Conservation (phyloP, 805 yeast species). For the Yarrowia sp. region DNA sequence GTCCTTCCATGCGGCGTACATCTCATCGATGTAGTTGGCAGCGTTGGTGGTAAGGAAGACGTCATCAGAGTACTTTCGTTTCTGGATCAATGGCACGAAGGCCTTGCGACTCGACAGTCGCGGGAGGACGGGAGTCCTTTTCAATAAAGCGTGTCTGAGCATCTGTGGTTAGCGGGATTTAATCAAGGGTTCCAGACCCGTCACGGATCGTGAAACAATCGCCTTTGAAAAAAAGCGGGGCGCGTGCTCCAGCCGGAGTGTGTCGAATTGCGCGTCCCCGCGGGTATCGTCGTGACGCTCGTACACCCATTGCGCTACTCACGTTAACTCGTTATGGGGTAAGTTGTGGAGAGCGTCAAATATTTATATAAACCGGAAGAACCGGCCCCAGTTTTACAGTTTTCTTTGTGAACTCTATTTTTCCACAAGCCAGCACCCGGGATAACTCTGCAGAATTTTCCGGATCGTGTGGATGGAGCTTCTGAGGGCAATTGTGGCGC, state of each 20-base stretch:
- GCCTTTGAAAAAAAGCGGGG: no score
- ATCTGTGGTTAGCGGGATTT: constrained; percentile 25
- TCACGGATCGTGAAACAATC: no score
- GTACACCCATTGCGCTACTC: constrained; percentile 22
- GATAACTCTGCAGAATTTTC: constrained; percentile 25
- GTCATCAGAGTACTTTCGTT: constrained; percentile 46
- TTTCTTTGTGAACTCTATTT: background rate
- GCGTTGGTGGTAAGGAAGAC: constrained; percentile 78
- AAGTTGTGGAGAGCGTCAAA: constrained; percentile 26
- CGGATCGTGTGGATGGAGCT: background rate
- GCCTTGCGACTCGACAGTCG: constrained; percentile 25
- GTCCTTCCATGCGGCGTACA: constrained; percentile 90
- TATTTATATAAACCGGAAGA: constrained; percentile 26
- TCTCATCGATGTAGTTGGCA: constrained; percentile 93
- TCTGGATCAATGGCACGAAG: constrained; percentile 20
- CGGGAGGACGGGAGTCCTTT: constrained; percentile 26
- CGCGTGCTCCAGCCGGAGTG: no score
- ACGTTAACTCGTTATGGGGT: constrained; percentile 23
- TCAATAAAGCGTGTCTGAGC: constrained; percentile 24
- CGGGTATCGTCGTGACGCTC: background rate
- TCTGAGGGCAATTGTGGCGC: background rate
- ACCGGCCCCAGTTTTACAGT: constrained; percentile 27
- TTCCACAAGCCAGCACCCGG: constrained; percentile 21
- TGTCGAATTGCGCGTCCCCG: background rate
- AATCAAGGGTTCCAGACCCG: background rate